A percentile compares a stretch with the other conserved stretches of the same genome.
phyloP scores from a whole-genome alignment of 306 rosid species.

The Cicer yamashitae region DNA sequence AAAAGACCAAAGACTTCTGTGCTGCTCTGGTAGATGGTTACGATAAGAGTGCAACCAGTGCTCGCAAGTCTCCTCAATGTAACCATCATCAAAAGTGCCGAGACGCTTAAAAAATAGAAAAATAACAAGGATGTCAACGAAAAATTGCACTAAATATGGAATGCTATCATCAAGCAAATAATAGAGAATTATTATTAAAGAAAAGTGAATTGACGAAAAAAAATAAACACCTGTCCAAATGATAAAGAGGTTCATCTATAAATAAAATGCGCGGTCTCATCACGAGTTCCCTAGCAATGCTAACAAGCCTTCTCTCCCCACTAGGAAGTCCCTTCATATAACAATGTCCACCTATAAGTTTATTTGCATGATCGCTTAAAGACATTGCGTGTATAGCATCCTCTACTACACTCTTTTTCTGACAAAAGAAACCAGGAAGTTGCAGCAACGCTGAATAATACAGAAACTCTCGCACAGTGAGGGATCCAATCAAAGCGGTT shows the following conservation, averaged over 20 bases:
- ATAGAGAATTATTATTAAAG: slow-evolving; percentile 25
- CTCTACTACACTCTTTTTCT: slow-evolving; percentile 89
- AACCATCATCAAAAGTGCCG: slow-evolving; percentile 99
- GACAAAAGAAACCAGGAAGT: slow-evolving; percentile 97
- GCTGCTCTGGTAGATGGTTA: slow-evolving; percentile 96
- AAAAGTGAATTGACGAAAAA: slow-evolving; percentile 12
- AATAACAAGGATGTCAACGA: slow-evolving; percentile 24
- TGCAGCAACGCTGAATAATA: slow-evolving; percentile 93
- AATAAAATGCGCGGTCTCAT: slow-evolving; percentile 94
- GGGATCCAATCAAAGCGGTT: slow-evolving; percentile 88
- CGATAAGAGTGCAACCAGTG: slow-evolving; percentile 85
- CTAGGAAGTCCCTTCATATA: slow-evolving; percentile 95
- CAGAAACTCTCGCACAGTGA: slow-evolving; percentile 92
- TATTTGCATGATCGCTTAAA: slow-evolving; percentile 84
- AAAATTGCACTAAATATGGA: slow-evolving; percentile 1
- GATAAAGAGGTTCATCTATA: slow-evolving; percentile 96
- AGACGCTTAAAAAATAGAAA: slow-evolving; percentile 67
- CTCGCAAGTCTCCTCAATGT: slow-evolving; percentile 97
- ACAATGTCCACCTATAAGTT: slow-evolving; percentile 95
- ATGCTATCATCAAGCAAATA: slow-evolving; percentile 38
- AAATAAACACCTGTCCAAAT: slow-evolving; percentile 79
- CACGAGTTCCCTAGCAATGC: slow-evolving; percentile 98
- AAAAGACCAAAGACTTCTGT: slow-evolving; percentile 99
- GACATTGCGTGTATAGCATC: slow-evolving; percentile 98
- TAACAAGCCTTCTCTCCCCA: slow-evolving; percentile 92